These are phyloP conservation scores for Ligustrum vulgare DNA, from an alignment of 257 asterid species.

Conservation along the genomic window DNA sequence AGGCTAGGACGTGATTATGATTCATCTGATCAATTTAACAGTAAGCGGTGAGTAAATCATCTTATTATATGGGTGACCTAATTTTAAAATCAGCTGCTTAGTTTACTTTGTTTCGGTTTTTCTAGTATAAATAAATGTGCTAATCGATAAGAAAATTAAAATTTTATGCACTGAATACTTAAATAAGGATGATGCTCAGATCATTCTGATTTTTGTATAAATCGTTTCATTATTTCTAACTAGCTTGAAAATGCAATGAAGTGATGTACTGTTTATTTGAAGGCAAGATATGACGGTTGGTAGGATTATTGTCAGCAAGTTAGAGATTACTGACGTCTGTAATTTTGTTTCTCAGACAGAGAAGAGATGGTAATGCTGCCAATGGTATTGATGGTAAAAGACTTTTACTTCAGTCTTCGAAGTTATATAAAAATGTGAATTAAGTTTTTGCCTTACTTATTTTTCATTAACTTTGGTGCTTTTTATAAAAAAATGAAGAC, in stretches of 20 bases:
- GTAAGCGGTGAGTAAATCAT: conserved; percentile 56
- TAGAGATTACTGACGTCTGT: conserved; percentile 6
- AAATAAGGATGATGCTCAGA: conserved; percentile 5
- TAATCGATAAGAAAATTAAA: not conserved
- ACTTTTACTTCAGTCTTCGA: conserved; percentile 14
- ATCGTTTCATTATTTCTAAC: conserved; percentile 4
- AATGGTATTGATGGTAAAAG: conserved; percentile 53
- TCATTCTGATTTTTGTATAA: conserved; percentile 8
- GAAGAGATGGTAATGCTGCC: conserved; percentile 48
- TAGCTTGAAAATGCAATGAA: not conserved
- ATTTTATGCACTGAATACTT: not conserved
- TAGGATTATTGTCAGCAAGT: not conserved
- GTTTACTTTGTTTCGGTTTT: not conserved
- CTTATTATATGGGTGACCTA: not conserved
- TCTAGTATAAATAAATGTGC: not conserved
- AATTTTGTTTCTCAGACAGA: conserved; percentile 54
- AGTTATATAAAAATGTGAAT: conserved; percentile 15
- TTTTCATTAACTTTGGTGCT: conserved; percentile 25
- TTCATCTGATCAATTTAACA: conserved; percentile 36
- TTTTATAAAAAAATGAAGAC: conserved; percentile 37
- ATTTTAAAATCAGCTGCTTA: conserved; percentile 4
- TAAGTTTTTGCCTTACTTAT: conserved; percentile 21
- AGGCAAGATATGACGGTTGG: not conserved
- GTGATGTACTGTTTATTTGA: not conserved
- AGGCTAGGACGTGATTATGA: conserved; percentile 75